These are phyloP conservation scores for Carex kokanica DNA, from an alignment of 176 grass and related monocot species.

Conservation along the genomic window DNA sequence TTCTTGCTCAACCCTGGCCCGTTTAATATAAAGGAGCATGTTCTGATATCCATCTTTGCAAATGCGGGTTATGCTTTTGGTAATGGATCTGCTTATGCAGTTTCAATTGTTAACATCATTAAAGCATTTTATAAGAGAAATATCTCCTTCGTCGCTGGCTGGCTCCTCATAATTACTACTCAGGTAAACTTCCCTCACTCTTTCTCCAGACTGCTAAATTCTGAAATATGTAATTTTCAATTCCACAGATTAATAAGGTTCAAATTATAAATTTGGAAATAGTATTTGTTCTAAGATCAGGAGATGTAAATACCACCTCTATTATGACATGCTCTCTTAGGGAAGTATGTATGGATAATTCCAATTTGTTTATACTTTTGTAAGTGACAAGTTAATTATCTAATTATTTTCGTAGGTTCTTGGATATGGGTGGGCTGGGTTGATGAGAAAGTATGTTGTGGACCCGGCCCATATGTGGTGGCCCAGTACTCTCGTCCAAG, in stretches of 20 bases:
- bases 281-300: neutral
- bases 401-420: conserved; percentile 33
- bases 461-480: conserved; percentile 96
- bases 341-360: neutral
- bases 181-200: conserved; percentile 32
- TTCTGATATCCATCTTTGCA: conserved; percentile 64
- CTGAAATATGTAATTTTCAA: neutral
- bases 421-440: conserved; percentile 87
- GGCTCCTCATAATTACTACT: conserved; percentile 58
- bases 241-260: neutral
- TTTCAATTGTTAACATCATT: conserved; percentile 57
- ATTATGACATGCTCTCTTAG: neutral
- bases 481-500: conserved; percentile 62
- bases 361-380: neutral
- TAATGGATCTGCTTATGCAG: conserved; percentile 54
- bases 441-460: conserved; percentile 87
- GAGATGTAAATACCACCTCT: neutral
- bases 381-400: too few relatives aligned
- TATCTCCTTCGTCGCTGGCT: conserved; percentile 48
- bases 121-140: conserved; percentile 52
- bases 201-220: neutral
- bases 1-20: conserved; percentile 61
- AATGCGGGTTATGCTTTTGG: conserved; percentile 71
- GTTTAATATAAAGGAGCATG: conserved; percentile 84
- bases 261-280: neutral